Percentiles rank a stretch among this genome's conserved stretches.
phyloP scores from a whole-genome alignment of 2,329 filamentous ascomycete species.

The Monosporascus sp. region DNA sequence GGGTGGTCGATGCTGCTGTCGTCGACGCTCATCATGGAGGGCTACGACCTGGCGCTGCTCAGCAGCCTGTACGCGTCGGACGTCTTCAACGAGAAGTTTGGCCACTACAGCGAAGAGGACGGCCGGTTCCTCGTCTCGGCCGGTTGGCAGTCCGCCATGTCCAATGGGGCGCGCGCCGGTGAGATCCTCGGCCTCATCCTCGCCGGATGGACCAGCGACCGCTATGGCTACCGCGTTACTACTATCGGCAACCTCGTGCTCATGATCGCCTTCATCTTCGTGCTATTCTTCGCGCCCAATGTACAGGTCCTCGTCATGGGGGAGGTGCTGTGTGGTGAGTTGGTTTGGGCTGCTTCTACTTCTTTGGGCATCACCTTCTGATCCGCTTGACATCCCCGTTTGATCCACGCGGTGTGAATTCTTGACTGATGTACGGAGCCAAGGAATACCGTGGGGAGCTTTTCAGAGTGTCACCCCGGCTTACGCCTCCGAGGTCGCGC shows the following conservation, averaged over 20 bases:
- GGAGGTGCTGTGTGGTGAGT: conserved; percentile 37
- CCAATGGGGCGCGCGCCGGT: conserved; percentile 47
- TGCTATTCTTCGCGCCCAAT: conserved; percentile 47
- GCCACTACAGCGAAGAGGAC: conserved; percentile 26
- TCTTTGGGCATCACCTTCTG: too few species aligned
- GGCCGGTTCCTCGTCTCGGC: conserved; percentile 43
- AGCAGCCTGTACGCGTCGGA: conserved; percentile 43
- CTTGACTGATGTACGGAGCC: conserved; percentile 2
- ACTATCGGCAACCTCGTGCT: conserved; percentile 40
- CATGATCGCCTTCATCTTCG: conserved; percentile 46
- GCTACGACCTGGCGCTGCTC: conserved; percentile 46
- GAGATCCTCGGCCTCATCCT: conserved; percentile 50
- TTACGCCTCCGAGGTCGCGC: conserved; percentile 48
- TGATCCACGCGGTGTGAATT: conserved; percentile 3
- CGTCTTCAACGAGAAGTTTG: conserved; percentile 40
- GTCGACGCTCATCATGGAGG: conserved; percentile 44
- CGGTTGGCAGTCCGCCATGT: conserved; percentile 52
- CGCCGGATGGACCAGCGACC: conserved; percentile 47
- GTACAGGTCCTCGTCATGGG: conserved; percentile 41
- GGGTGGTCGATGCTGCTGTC: conserved; percentile 42
- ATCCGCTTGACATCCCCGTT: background rate
- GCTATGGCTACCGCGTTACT: conserved; percentile 44
- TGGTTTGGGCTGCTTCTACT: too few species aligned
- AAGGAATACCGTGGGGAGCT: conserved; percentile 46
- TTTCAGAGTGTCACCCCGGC: conserved; percentile 47